Evolutionary conservation across 2,329 filamentous ascomycete genomes (phyloP).

Genomic region (Aspergillus sp.): DNA sequence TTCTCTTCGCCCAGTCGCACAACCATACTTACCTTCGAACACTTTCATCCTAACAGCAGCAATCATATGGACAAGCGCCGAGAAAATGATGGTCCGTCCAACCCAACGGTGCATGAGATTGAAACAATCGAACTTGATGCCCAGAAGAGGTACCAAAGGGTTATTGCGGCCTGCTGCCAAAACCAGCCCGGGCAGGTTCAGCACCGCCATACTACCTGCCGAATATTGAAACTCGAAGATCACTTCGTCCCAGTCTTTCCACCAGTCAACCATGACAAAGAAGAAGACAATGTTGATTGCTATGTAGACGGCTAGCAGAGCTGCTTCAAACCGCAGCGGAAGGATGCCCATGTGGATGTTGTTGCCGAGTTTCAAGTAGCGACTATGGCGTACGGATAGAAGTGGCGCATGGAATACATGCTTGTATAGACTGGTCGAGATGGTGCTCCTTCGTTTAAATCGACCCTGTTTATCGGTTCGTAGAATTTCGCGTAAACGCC

Average conservation of each 20-base stretch:
- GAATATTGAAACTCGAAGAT: constrained; percentile 67
- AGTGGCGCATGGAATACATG: constrained; percentile 62
- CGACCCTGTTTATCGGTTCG: constrained; percentile 25
- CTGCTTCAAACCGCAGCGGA: constrained; percentile 71
- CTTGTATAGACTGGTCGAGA: constrained; percentile 37
- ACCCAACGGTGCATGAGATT: constrained; percentile 85
- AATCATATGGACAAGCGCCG: constrained; percentile 66
- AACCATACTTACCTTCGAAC: constrained; percentile 22
- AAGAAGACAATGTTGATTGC: constrained; percentile 73
- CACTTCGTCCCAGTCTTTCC: constrained; percentile 28
- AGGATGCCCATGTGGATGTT: constrained; percentile 71
- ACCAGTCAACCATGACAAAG: constrained; percentile 38
- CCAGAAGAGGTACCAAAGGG: constrained; percentile 74
- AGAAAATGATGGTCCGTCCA: constrained; percentile 68
- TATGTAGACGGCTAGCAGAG: constrained; percentile 66
- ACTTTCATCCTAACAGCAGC: constrained; percentile 28
- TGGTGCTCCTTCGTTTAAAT: constrained; percentile 16
- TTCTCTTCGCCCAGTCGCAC: neutral
- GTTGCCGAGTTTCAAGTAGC: neutral
- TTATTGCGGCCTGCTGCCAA: constrained; percentile 90
- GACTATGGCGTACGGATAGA: constrained; percentile 44
- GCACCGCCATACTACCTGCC: constrained; percentile 74
- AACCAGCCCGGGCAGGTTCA: constrained; percentile 86
- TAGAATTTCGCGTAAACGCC: constrained; percentile 23
- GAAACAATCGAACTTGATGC: constrained; percentile 90